These are phyloP conservation scores for Vigna mungo DNA, from an alignment of 306 rosid genomes.

Conservation along the genomic window DNA sequence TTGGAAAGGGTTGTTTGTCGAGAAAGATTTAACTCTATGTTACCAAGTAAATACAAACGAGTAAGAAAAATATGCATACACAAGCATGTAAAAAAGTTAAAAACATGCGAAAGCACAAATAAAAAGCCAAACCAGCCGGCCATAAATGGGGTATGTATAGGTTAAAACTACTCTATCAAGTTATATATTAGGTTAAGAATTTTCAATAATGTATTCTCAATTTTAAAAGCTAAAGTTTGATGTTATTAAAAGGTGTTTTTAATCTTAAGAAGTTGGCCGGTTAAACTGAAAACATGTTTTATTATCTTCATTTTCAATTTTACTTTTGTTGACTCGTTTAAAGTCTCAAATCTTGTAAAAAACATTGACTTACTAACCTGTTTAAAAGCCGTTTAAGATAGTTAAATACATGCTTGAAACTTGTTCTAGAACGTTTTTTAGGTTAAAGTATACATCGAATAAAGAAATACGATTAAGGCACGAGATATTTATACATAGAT, in stretches of 20 bases:
- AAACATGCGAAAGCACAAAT: not conserved
- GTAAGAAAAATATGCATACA: too few species aligned
- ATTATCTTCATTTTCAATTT: not conserved
- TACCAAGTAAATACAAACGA: too few species aligned
- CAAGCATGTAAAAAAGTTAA: too few species aligned
- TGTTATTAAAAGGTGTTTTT: not conserved
- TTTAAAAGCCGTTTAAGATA: not conserved
- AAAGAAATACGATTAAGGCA: not conserved
- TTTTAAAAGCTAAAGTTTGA: not conserved
- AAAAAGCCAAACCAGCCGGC: slow-evolving; percentile 29
- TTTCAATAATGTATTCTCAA: not conserved
- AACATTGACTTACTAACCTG: not conserved
- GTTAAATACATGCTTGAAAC: not conserved
- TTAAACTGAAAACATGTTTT: not conserved
- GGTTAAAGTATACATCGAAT: not conserved
- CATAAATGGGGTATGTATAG: slow-evolving; percentile 13
- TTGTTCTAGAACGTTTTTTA: not conserved
- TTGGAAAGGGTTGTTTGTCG: too few species aligned
- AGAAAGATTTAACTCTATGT: too few species aligned
- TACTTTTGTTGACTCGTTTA: not conserved
- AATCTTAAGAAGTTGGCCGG: slow-evolving; percentile 22
- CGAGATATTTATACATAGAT: too few species aligned
- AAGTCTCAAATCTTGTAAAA: not conserved
- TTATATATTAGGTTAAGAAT: not conserved
- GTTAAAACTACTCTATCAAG: not conserved